Base-by-base conservation (phyloP, 2,329 filamentous ascomycete genomes). In the Colletotrichum paranaense region DNA sequence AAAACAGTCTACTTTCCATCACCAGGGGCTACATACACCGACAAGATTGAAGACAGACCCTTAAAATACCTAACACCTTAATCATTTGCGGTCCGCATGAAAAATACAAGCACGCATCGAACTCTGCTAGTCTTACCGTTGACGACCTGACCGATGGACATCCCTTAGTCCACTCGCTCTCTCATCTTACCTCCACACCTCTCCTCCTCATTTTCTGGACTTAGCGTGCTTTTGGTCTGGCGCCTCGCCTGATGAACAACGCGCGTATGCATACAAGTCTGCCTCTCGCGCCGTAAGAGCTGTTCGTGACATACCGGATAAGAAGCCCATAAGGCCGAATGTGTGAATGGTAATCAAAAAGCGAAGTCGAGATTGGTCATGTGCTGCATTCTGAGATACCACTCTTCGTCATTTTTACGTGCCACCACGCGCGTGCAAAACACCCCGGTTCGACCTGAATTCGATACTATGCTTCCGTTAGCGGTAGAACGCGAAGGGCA, bases 1-100 rank as follows among this genome's bases (percentile, higher is more conserved):
- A 73, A 73, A 70, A 70, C 66, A 70, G 12, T 65, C n/a, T 32
- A 42, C 26, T 46, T 24, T 24, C 35, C 46, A 65, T 72, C 67
- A 56, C 70, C 60, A 55, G 55, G 70, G 70, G 60, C 46, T 73
- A 73, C 70, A 63, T 49, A 22, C 46, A 64, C 49, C 46, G 19
- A 55, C 38, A 62, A 8, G 19, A n/a, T 24, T 42, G 38, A 42
- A 19, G 38, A 42, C 38, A 19, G 14, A 42, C 16, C 38, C 38
- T 42, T 19, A 19, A 16, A 16, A 42, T 19, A 42, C 16, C 38
- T 7, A 16, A 42, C 7, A 42, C 16, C 38, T 42, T 42, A 42
- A 42, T 42, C 16, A 42, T 19, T 42, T 42, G 42, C 19, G 19
- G 42, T 49, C 19, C 42, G 19, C 19, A 19, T 22, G 42, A n/a